phyloP scores from a whole-genome alignment of 495 filamentous ascomycete genomes.

The Darksidea phi region DNA sequence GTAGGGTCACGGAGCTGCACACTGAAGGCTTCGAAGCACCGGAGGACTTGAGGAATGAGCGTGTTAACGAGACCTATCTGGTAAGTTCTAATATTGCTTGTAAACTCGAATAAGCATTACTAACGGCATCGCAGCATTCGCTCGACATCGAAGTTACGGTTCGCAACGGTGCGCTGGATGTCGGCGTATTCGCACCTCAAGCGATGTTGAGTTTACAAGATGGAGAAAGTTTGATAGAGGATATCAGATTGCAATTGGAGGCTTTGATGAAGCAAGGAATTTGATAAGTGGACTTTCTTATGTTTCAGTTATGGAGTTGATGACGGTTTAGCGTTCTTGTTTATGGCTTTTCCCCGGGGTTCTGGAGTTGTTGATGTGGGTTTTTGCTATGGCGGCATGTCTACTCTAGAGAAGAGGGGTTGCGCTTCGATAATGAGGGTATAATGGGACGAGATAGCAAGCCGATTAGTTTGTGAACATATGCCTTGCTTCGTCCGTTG shows the following conservation, averaged over 20 bases:
- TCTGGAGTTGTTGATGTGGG: no score
- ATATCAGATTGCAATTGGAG: constrained; percentile 30
- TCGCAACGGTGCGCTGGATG: constrained; percentile 47
- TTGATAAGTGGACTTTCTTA: not conserved
- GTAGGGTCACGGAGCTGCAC: not conserved
- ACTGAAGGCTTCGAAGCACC: constrained; percentile 26
- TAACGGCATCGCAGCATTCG: constrained; percentile 46
- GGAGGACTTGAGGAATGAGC: constrained; percentile 27
- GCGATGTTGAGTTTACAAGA: constrained; percentile 42
- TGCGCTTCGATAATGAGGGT: no score
- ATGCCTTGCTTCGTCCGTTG: no score
- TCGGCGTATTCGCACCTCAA: constrained; percentile 54
- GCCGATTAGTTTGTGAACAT: no score
- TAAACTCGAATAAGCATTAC: not conserved
- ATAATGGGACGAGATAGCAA: no score
- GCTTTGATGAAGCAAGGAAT: not conserved
- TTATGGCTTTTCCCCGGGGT: no score
- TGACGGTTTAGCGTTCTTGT: no score
- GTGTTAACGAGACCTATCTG: constrained; percentile 39
- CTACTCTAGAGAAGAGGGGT: no score
- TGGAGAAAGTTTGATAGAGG: constrained; percentile 36
- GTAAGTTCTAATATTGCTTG: constrained; percentile 33
- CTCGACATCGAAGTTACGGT: constrained; percentile 57
- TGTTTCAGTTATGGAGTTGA: no score
- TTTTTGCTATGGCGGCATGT: no score